Base-by-base conservation (phyloP, 202 grass and related monocot genomes). In the Bolboschoenoplectus hybrid region DNA sequence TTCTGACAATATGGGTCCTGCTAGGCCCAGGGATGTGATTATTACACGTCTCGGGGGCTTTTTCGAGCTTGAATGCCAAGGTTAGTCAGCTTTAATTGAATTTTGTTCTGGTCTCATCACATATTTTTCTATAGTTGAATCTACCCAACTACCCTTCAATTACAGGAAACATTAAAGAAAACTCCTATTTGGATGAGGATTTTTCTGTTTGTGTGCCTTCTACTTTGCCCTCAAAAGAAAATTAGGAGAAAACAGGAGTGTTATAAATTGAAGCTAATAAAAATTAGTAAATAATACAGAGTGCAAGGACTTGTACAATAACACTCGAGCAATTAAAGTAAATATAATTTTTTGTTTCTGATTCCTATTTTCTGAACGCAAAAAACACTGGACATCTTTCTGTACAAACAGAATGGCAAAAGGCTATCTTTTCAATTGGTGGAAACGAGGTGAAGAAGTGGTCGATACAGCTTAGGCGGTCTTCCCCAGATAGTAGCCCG, bases 61-160 rank as follows among this genome's bases (percentile, higher is more conserved):
- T 81, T 93, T 99, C 75, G 93, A 99, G 90, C 97, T 99, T 90
- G 97, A 99, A 91, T 94, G 93, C 80, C 97, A 94, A 93, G 97
- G 97, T 99, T 89, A 62, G 46, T 79, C 35, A 40, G 39, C 16
- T 79, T 32, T 76, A 17, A 81, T 19, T 65, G 1, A 58, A 13
- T 82, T 81, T 50, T 63, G 56, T 45, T 58, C 43, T 49, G 9
- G 14, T 67, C 39, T 50, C 47, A 83, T 38, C 38, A 64, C 60
- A 81, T 76, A 90, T 56, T 80, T 80, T 26, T 58, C 53, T 43
- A 60, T 60, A 10, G 75, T 79, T 40, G 4, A 50, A 35, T 46
- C 12, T 13, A 34, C 71, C 67, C n/a, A 35, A 52, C 9, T 52
- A 14, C 0, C 4, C n/a, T 74, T 75, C 9, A 10, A 51, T 52